Evolutionary conservation across 768 basidiomycete species (phyloP), one percentile per base, ranked within the genome.

Genomic region (Lentinula edodes): DNA sequence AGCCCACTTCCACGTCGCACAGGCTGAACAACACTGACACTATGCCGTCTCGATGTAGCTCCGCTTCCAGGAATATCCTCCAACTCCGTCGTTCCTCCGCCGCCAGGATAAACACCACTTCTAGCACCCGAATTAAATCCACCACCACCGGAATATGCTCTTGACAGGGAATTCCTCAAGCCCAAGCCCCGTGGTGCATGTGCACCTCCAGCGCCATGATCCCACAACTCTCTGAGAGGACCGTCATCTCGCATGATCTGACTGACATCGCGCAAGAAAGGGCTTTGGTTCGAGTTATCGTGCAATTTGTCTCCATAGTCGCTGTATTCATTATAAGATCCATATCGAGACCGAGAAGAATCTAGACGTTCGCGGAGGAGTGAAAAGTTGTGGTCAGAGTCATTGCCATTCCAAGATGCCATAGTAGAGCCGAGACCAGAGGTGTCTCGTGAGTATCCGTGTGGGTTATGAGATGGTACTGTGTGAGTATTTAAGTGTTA

Each of bases 21-120:
- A 88, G 90, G 89, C 69, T 90, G 91, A 12, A 92, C 89, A 66
- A 92, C 84, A 63, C 87, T 89, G 66, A 93, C 91, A 62, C 89
- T 91, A 65, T 93, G 91, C 18, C 92, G 77, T 41, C 92, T 76
- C 65, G 90, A 92, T 6, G 92, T 91, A 5, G 90, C 89, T 2
- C 91, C 92, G 66, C 91, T 93, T 0, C 86, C 87, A 41, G 55
- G 55, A 34, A 56, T 56, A 56, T 46, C 61, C 57, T 43, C 62
- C 41, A 56, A 43, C 7, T 56, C 62, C 28, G 36, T 45, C 28
- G 20, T 42, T 39, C 35, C 52, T 20, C 32, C 32, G 18, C 43
- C 54, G 13, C 60, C 63, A 32, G 46, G 18, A 20, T 34, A 52
- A 2, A 61, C 61, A 12, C 50, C 61, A 46, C 28, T 50, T 34